These are phyloP conservation scores for Persicaria maculosa DNA, from an alignment of 148 eudicot genomes.

Conservation along the genomic window DNA sequence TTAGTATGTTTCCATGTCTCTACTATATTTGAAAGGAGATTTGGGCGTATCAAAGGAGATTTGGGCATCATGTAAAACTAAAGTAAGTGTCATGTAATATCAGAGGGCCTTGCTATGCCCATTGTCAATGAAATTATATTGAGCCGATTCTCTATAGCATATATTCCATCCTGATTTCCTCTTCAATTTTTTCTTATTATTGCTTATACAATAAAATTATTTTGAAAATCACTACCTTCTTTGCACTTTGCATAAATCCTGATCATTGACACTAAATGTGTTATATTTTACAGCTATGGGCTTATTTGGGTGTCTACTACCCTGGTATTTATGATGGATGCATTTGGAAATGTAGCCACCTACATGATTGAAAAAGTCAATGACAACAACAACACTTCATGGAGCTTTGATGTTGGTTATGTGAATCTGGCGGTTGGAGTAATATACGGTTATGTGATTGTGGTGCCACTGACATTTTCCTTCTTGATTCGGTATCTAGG, in stretches of 20 bases:
- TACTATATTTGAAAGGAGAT: too few species aligned
- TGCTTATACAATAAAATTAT: background rate
- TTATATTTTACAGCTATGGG: constrained; percentile 61
- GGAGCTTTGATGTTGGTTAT: constrained; percentile 83
- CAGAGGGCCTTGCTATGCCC: too few species aligned
- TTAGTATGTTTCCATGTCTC: too few species aligned
- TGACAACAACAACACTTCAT: constrained; percentile 38
- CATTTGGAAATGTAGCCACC: constrained; percentile 81
- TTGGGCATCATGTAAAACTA: too few species aligned
- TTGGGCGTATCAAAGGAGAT: too few species aligned
- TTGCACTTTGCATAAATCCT: background rate
- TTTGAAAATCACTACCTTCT: background rate
- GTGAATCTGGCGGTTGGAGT: constrained; percentile 62
- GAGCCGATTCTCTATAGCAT: background rate
- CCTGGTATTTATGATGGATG: constrained; percentile 65
- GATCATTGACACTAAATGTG: background rate
- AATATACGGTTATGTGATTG: constrained; percentile 76
- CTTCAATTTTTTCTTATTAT: background rate
- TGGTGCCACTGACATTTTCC: constrained; percentile 78
- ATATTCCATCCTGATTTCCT: background rate
- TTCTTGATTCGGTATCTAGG: constrained; percentile 92
- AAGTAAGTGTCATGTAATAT: too few species aligned
- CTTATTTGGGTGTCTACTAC: constrained; percentile 92
- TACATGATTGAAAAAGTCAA: constrained; percentile 50
- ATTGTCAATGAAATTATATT: background rate